These are phyloP conservation scores for Xylariaceae sp. DNA, from an alignment of 2,329 filamentous ascomycete genomes.

Conservation along the genomic window DNA sequence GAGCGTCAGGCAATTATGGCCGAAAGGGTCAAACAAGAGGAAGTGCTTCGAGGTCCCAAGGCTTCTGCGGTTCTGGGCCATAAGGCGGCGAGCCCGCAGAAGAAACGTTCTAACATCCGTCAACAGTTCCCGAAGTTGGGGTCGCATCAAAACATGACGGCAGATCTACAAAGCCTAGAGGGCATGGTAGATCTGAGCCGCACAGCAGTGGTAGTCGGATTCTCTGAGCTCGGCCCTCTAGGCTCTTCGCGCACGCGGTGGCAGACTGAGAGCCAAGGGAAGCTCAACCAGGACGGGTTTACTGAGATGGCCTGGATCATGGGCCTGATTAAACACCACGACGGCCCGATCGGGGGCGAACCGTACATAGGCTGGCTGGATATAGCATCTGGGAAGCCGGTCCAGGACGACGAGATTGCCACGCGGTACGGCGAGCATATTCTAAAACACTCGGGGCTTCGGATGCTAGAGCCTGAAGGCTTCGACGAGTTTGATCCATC, in stretches of 20 bases:
- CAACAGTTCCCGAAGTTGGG: constrained; percentile 88
- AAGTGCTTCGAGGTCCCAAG: constrained; percentile 87
- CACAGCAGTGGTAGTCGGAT: constrained; percentile 95
- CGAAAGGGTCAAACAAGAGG: constrained; percentile 94
- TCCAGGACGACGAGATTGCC: constrained; percentile 98
- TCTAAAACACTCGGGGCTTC: constrained; percentile 93
- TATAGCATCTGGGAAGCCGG: constrained; percentile 85
- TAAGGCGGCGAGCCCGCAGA: constrained; percentile 91
- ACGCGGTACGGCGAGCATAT: constrained; percentile 95
- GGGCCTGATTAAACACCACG: constrained; percentile 98
- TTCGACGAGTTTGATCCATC: constrained; percentile 97
- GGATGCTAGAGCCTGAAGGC: constrained; percentile 95
- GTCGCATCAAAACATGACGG: constrained; percentile 86
- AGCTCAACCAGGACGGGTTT: constrained; percentile 96
- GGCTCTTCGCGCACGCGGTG: constrained; percentile 96
- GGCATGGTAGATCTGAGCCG: constrained; percentile 99
- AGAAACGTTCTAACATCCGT: constrained; percentile 96
- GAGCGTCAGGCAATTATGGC: constrained; percentile 90
- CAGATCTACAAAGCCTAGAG: constrained; percentile 83
- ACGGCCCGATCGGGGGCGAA: constrained; percentile 91
- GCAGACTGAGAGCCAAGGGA: constrained; percentile 97
- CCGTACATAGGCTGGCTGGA: constrained; percentile 97
- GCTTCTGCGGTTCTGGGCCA: constrained; percentile 89
- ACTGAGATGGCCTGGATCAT: constrained; percentile 99
- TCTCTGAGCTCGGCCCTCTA: constrained; percentile 94